Evolutionary conservation across 1,284 basidiomycete species (phyloP).

Genomic region (Naganishia sp.): DNA sequence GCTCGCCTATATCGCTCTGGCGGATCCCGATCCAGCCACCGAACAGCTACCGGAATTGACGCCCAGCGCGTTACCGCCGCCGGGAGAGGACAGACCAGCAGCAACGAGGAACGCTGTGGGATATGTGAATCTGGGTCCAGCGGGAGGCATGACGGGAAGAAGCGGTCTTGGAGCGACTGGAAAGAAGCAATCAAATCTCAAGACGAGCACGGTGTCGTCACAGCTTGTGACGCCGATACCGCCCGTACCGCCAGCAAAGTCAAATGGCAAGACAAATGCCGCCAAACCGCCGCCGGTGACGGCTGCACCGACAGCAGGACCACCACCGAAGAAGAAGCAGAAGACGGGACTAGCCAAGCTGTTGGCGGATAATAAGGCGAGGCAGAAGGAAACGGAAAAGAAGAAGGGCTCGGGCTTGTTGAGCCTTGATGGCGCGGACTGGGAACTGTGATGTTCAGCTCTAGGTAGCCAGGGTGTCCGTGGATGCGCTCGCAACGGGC

Average conservation of each 20-base stretch:
- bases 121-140: constrained; percentile 9
- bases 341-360: constrained; percentile 50
- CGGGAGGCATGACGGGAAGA: background rate
- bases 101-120: constrained; percentile 6
- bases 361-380: constrained; percentile 48
- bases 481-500: background rate
- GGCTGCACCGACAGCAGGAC: constrained; percentile 8
- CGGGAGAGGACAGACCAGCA: constrained; percentile 18
- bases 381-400: constrained; percentile 39
- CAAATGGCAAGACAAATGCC: constrained; percentile 1
- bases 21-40: constrained; percentile 45
- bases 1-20: constrained; percentile 41
- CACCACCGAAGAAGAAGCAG: constrained; percentile 46
- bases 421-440: constrained; percentile 26
- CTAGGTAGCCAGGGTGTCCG: background rate
- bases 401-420: constrained; percentile 39
- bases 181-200: constrained; percentile 3
- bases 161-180: background rate
- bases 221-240: background rate
- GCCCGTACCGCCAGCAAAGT: constrained; percentile 4
- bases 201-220: constrained; percentile 13
- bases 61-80: constrained; percentile 30
- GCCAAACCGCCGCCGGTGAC: background rate
- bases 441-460: constrained; percentile 27
- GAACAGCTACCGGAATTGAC: constrained; percentile 41